These are phyloP conservation scores for Silene noctiflora DNA, from an alignment of 179 eudicot genomes.

Conservation along the genomic window DNA sequence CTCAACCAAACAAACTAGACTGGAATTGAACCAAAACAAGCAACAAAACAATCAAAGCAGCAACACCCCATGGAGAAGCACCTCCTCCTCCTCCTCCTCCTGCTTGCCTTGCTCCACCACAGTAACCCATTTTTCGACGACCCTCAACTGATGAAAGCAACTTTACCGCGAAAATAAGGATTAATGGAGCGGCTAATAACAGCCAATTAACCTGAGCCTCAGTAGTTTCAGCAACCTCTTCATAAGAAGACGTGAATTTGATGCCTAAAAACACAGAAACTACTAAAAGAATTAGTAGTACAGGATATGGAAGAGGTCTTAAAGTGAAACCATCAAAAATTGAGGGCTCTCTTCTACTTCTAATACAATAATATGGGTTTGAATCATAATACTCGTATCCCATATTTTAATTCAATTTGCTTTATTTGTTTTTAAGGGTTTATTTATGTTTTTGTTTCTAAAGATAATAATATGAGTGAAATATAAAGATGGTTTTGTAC, in stretches of 20 bases:
- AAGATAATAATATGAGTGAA: neutral
- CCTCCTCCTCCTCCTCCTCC: neutral
- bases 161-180: slow-evolving; percentile 43
- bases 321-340: slow-evolving; percentile 35
- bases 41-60: slow-evolving; percentile 31
- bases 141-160: slow-evolving; percentile 52
- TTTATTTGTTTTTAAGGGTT: too few relatives aligned
- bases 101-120: neutral
- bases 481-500: neutral
- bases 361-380: slow-evolving; percentile 5
- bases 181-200: slow-evolving; percentile 49
- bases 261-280: slow-evolving; percentile 51
- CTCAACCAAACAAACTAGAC: slow-evolving; percentile 26
- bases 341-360: slow-evolving; percentile 27
- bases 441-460: neutral
- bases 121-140: slow-evolving; percentile 25
- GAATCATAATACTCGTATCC: slow-evolving; percentile 16
- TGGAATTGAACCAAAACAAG: slow-evolving; percentile 30
- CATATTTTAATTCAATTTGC: slow-evolving; percentile 5
- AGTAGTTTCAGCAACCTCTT: slow-evolving; percentile 44
- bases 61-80: slow-evolving; percentile 35
- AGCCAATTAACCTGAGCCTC: slow-evolving; percentile 60
- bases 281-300: slow-evolving; percentile 49
- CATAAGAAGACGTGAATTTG: slow-evolving; percentile 50
- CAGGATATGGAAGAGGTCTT: slow-evolving; percentile 69